These are phyloP conservation scores for Bacidia rubella DNA, from an alignment of 495 filamentous ascomycete species.

Conservation along the genomic window DNA sequence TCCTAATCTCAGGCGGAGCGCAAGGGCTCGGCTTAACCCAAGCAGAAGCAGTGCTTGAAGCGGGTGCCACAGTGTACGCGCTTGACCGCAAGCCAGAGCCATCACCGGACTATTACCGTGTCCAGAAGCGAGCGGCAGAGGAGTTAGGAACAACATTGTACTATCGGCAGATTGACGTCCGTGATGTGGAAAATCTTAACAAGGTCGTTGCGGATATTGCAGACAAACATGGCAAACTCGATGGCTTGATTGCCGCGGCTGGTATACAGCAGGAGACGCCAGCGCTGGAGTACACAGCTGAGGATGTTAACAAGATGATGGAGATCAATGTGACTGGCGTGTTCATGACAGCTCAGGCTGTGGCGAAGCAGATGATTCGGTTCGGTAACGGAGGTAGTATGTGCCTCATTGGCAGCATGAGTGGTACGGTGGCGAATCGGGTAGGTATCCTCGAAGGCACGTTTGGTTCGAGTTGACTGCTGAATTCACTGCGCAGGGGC, in stretches of 20 bases:
- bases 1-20: conserved; percentile 66
- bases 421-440: conserved; percentile 53
- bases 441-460: conserved; percentile 23
- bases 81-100: conserved; percentile 30
- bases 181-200: conserved; percentile 57
- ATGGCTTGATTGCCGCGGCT: conserved; percentile 65
- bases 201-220: conserved; percentile 54
- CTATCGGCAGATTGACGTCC: conserved; percentile 77
- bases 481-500: conserved; percentile 33
- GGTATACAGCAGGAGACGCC: conserved; percentile 58
- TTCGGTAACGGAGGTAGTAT: conserved; percentile 62
- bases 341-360: conserved; percentile 59
- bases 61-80: conserved; percentile 50
- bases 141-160: conserved; percentile 56
- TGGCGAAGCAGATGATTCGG: conserved; percentile 62
- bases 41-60: conserved; percentile 67
- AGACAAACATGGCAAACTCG: conserved; percentile 54
- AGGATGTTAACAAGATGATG: conserved; percentile 59
- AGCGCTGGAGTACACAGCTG: conserved; percentile 53
- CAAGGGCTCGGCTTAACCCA: conserved; percentile 69
- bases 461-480: too few relatives aligned
- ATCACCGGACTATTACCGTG: conserved; percentile 43
- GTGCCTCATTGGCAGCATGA: conserved; percentile 62
- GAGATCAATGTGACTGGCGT: conserved; percentile 65
- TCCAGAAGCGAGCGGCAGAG: conserved; percentile 48